These are phyloP conservation scores for Sarocladium strictum DNA, from an alignment of 2,329 filamentous ascomycete species.

Conservation along the genomic window DNA sequence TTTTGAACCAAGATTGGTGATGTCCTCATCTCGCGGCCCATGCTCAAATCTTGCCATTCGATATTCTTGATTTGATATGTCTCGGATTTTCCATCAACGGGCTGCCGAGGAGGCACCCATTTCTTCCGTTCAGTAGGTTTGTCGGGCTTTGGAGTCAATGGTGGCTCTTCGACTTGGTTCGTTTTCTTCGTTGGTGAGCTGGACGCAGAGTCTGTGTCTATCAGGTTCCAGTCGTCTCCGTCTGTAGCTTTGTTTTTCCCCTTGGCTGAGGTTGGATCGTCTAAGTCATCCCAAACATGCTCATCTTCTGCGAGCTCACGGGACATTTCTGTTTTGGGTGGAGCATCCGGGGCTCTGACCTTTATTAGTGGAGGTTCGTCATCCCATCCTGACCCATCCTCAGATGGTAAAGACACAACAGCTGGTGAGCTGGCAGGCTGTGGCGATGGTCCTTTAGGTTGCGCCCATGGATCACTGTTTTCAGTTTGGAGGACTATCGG, in stretches of 20 bases:
- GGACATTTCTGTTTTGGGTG: conserved; percentile 21
- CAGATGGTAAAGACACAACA: conserved; percentile 28
- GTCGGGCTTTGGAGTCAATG: conserved; percentile 32
- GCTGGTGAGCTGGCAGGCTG: conserved; percentile 15
- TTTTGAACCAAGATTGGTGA: conserved; percentile 91
- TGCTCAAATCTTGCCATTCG: conserved; percentile 67
- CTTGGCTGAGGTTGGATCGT: conserved; percentile 26
- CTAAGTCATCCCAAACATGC: conserved; percentile 46
- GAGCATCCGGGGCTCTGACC: conserved; percentile 14
- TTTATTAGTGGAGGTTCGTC: conserved; percentile 25
- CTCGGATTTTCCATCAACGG: conserved; percentile 50
- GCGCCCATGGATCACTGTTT: conserved; percentile 14
- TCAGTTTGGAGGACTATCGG: background rate
- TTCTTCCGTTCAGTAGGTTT: conserved; percentile 20
- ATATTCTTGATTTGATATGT: conserved; percentile 93
- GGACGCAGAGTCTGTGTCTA: conserved; percentile 26
- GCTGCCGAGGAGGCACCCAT: conserved; percentile 33
- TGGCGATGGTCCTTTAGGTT: conserved; percentile 8
- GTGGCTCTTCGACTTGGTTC: conserved; percentile 18
- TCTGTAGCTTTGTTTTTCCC: conserved; percentile 32
- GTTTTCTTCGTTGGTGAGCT: conserved; percentile 10
- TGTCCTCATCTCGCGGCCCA: conserved; percentile 57
- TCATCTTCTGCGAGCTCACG: conserved; percentile 34
- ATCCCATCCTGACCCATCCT: conserved; percentile 31
- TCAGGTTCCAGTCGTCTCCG: conserved; percentile 46